These are phyloP conservation scores for Gymnopus androsaceus DNA, from an alignment of 1,284 basidiomycete species.

Conservation along the genomic window DNA sequence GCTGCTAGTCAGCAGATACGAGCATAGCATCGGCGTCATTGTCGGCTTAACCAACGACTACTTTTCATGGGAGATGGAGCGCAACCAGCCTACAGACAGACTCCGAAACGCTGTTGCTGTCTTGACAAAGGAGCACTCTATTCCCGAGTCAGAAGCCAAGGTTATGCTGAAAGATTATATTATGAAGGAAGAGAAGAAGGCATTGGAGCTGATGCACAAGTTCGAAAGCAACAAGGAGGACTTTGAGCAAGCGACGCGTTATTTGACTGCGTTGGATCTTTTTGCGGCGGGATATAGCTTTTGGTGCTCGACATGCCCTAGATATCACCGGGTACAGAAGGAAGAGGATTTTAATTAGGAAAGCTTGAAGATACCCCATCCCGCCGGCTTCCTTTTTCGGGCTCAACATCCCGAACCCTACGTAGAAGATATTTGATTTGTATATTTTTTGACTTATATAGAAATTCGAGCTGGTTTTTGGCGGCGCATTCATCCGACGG, in stretches of 20 bases:
- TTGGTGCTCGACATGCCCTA: conserved; percentile 23
- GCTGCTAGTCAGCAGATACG: conserved; percentile 17
- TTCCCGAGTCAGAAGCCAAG: conserved; percentile 18
- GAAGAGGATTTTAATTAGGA: conserved; percentile 14
- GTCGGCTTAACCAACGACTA: conserved; percentile 26
- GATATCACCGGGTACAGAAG: conserved; percentile 19
- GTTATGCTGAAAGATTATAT: conserved; percentile 22
- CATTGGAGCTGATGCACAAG: conserved; percentile 11
- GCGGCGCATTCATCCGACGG: too few species aligned
- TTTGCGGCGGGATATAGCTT: conserved; percentile 24
- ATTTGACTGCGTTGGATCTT: conserved; percentile 19
- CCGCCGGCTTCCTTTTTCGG: too few species aligned
- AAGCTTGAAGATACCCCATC: too few species aligned
- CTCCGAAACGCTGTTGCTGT: conserved; percentile 24
- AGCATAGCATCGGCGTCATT: conserved; percentile 23
- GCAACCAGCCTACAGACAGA: conserved; percentile 22
- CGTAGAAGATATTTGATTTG: too few species aligned
- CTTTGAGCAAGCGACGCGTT: conserved; percentile 15
- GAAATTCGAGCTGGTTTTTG: too few species aligned
- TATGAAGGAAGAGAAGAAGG: conserved; percentile 22
- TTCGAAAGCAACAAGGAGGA: conserved; percentile 4
- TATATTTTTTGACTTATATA: too few species aligned
- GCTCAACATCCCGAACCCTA: too few species aligned
- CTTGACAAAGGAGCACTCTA: conserved; percentile 21
- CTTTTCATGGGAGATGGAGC: conserved; percentile 28